Conservation (phyloP, 208 protist species). For the Trypanosomatidae sp. region DNA sequence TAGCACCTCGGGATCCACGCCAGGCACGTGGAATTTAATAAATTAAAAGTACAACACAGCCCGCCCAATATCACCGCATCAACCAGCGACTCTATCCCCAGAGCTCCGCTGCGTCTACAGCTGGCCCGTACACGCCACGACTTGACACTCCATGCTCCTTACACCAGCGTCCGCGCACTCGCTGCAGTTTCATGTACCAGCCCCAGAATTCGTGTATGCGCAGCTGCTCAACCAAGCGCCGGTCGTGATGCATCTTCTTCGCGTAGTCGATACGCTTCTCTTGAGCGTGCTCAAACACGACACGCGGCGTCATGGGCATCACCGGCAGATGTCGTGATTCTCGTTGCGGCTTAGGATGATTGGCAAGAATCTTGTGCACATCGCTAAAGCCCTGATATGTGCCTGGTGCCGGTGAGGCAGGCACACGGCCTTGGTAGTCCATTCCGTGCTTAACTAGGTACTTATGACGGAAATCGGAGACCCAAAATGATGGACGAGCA, state of each 20-base stretch:
- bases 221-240: slow-evolving; percentile 67
- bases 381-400: slow-evolving; percentile 90
- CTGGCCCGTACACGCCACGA: slow-evolving; percentile 88
- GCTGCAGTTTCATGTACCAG: slow-evolving; percentile 93
- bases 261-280: slow-evolving; percentile 84
- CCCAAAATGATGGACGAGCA: slow-evolving; percentile 87
- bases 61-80: not conserved
- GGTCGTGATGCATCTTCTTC: slow-evolving; percentile 79
- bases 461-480: slow-evolving; percentile 90
- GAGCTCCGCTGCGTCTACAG: slow-evolving; percentile 89
- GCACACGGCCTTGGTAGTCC: slow-evolving; percentile 86
- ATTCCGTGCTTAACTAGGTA: slow-evolving; percentile 83
- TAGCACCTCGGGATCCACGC: slow-evolving; percentile 2
- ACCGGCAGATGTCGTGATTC: slow-evolving; percentile 89
- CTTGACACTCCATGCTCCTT: slow-evolving; percentile 87
- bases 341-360: slow-evolving; percentile 89
- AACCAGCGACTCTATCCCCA: slow-evolving; percentile 60
- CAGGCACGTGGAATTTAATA: not conserved
- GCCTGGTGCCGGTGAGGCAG: slow-evolving; percentile 79
- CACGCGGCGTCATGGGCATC: slow-evolving; percentile 89
- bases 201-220: slow-evolving; percentile 87
- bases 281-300: slow-evolving; percentile 85
- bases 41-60: not conserved
- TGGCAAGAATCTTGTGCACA: slow-evolving; percentile 82
- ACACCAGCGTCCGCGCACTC: slow-evolving; percentile 89